phyloP scores from a whole-genome alignment of 2,329 filamentous ascomycete genomes.

The Trichophyton schoenleinii region DNA sequence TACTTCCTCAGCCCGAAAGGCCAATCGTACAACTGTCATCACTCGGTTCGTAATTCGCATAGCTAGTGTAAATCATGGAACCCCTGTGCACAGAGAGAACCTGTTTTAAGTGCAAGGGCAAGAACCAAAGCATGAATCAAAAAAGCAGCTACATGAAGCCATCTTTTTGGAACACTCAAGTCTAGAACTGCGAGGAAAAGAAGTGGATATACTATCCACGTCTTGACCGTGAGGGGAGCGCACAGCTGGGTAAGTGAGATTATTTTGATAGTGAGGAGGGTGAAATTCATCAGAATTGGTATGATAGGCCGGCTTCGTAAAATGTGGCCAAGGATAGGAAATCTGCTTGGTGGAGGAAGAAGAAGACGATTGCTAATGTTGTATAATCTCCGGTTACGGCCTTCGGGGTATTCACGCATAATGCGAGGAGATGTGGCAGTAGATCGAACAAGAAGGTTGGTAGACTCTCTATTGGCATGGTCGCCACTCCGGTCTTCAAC shows the following conservation, averaged over 20 bases:
- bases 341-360: conserved; percentile 30
- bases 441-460: not conserved
- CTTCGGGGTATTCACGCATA: not conserved
- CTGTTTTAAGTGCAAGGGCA: conserved; percentile 26
- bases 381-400: conserved; percentile 3
- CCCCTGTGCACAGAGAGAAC: not conserved
- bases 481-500: not conserved
- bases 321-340: conserved; percentile 19
- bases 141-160: conserved; percentile 32
- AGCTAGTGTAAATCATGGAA: not conserved
- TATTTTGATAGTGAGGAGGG: conserved; percentile 57
- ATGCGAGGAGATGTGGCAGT: conserved; percentile 1
- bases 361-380: conserved; percentile 23
- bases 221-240: conserved; percentile 55
- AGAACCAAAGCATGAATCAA: conserved; percentile 38
- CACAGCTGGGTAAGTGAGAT: conserved; percentile 54
- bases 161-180: conserved; percentile 27
- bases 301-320: conserved; percentile 14
- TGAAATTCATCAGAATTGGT: conserved; percentile 11
- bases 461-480: not conserved
- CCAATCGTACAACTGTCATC: not conserved
- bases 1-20: not conserved
- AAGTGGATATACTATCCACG: conserved; percentile 54
- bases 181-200: conserved; percentile 58
- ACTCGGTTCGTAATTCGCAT: not conserved